Percentiles rank a stretch among this genome's conserved stretches.
Evolutionary conservation across 2,329 filamentous ascomycete species (phyloP).

Genomic region (Ophiocordyceps sinensis): DNA sequence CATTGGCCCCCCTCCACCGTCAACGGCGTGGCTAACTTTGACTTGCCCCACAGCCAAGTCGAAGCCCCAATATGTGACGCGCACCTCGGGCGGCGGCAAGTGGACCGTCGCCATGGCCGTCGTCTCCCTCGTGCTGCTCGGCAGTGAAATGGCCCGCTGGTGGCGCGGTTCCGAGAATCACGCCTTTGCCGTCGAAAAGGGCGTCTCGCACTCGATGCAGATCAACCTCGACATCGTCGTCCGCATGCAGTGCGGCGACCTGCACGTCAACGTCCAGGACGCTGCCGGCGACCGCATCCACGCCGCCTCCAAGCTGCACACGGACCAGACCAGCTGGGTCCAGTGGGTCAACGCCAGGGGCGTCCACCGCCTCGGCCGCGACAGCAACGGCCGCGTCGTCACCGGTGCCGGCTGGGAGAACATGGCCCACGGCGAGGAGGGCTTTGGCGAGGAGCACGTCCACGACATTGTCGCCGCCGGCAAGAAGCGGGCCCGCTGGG

Average conservation of each 20-base stretch:
- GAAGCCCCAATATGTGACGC: constrained; percentile 80
- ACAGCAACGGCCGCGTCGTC: constrained; percentile 37
- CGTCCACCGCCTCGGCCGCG: constrained; percentile 43
- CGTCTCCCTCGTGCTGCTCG: constrained; percentile 60
- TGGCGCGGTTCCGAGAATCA: constrained; percentile 74
- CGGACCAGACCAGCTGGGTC: constrained; percentile 65
- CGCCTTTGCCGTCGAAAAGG: constrained; percentile 87
- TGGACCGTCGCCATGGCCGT: constrained; percentile 77
- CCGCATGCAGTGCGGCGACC: constrained; percentile 69
- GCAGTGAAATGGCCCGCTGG: constrained; percentile 69
- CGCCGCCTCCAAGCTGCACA: constrained; percentile 57
- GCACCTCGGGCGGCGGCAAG: constrained; percentile 75
- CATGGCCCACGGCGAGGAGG: constrained; percentile 40
- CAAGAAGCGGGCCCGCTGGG: constrained; percentile 48
- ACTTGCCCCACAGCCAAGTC: constrained; percentile 80
- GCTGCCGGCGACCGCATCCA: constrained; percentile 84
- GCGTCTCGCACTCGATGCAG: constrained; percentile 73
- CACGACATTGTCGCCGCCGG: constrained; percentile 74
- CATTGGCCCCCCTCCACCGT: neutral
- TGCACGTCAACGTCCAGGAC: constrained; percentile 97
- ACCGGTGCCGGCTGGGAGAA: constrained; percentile 43
- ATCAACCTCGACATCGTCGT: constrained; percentile 94
- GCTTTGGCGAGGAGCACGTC: constrained; percentile 68
- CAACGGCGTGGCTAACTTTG: too few species aligned
- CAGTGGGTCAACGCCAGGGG: constrained; percentile 67